Evolutionary conservation across 306 rosid species (phyloP), one percentile per base, ranked within the genome.

Genomic region (Vachellia pachyceras): DNA sequence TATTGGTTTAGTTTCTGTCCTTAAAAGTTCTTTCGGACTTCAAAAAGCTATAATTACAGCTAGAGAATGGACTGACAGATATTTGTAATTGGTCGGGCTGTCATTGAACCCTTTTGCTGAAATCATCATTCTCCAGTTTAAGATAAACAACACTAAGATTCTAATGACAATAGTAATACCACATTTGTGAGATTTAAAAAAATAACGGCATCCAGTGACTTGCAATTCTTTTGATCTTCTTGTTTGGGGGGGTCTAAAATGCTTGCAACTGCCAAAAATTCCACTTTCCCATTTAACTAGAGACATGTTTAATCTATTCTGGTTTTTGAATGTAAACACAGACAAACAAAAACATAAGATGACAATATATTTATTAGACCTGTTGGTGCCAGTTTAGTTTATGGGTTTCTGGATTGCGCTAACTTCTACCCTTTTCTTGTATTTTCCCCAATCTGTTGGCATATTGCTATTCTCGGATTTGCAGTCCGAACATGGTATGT

Each of bases 401-500:
- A 54, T 8, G 75, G 40, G 39, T n/a, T 55, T 44, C 72, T 68
- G 81, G 68, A 9, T 49, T 69, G 35, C 78, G 74, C 93, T 90
- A 75, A 91, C 92, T 50, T 58, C 68, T 79, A 40, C 72, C 33
- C 37, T 42, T 76, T 86, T 69, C 64, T 81, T 65, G 80, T 75
- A 57, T 86, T 70, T 54, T 60, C 41, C 39, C 18, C n/a, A 7
- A 41, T 44, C 54, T 44, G 76, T 52, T 77, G 88, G 75, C 69
- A 44, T 60, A 49, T 78, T 74, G 82, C 42, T 77, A n/a, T 77
- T 82, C 50, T 72, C 73, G 60, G 72, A 50, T 45, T 84, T 81
- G 77, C 94, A 93, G 98, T 79, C 99, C 99, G 76, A 96, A 96
- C 85, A 86, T 90, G 99, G 99, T 96, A 88, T 63, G 15, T 41